A percentile compares a stretch with the other conserved stretches of the same genome.
Evolutionary conservation across 2,329 filamentous ascomycete genomes (phyloP).

Genomic region (Colletotrichum kahawae): DNA sequence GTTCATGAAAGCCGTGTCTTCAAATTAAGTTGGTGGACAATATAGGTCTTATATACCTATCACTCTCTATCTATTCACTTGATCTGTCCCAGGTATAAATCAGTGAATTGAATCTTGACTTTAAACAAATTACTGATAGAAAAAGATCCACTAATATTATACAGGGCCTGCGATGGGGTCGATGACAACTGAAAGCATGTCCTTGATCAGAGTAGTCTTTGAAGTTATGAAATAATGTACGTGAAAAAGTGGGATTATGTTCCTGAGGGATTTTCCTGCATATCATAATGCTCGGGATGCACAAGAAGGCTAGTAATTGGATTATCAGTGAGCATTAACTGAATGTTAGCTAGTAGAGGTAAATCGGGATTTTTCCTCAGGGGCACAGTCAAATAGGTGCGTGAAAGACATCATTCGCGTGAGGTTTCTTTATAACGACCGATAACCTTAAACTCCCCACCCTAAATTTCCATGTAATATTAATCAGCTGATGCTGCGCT

Average conservation of each 20-base stretch:
- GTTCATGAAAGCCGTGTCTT: not conserved
- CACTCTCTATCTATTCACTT: not conserved
- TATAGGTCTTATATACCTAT: not conserved
- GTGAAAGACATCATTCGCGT: not conserved
- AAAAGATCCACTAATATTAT: not conserved
- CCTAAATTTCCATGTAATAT: not conserved
- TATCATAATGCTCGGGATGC: not conserved
- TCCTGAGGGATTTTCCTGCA: not conserved
- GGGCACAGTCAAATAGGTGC: not conserved
- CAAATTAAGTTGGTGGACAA: fast-evolving
- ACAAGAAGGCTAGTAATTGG: fast-evolving
- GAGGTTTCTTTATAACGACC: not conserved
- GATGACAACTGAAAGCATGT: not conserved
- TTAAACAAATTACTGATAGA: not conserved
- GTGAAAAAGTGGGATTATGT: not conserved
- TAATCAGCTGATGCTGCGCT: not conserved
- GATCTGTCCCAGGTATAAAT: not conserved
- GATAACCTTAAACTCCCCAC: not conserved
- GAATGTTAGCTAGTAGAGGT: not conserved
- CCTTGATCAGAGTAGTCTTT: not conserved
- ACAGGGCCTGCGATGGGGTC: not conserved
- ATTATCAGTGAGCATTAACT: not conserved
- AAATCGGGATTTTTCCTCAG: not conserved
- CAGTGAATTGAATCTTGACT: not conserved
- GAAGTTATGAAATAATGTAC: not conserved